These are phyloP conservation scores for Kwoniella mangroviensis DNA, from an alignment of 768 basidiomycete genomes.

Conservation along the genomic window DNA sequence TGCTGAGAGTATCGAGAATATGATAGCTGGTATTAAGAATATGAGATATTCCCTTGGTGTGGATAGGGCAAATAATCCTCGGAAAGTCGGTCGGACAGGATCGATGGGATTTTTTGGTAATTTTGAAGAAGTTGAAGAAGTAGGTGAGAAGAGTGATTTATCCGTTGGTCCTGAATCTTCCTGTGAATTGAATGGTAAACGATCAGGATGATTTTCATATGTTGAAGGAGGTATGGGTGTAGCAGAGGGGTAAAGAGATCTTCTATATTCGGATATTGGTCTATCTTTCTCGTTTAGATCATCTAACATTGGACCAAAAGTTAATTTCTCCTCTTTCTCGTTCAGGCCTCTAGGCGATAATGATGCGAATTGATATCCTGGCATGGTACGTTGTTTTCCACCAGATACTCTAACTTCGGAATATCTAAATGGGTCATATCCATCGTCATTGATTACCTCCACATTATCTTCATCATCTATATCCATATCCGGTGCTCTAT, in stretches of 20 bases:
- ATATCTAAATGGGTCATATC: constrained; percentile 29
- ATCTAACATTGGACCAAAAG: constrained; percentile 31
- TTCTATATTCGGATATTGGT: constrained; percentile 33
- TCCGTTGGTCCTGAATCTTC: neutral
- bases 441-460: constrained; percentile 24
- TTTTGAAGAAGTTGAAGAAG: neutral
- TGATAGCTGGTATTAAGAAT: constrained; percentile 69
- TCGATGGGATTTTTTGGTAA: constrained; percentile 3
- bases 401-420: constrained; percentile 15
- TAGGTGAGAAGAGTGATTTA: neutral
- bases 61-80: constrained; percentile 71
- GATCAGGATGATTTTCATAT: constrained; percentile 38
- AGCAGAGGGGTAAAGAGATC: constrained; percentile 39
- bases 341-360: constrained; percentile 25
- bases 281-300: constrained; percentile 12
- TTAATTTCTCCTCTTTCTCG: constrained; percentile 29
- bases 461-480: neutral
- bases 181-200: neutral
- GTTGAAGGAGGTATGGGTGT: constrained; percentile 37
- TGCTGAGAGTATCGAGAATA: constrained; percentile 69
- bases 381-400: constrained; percentile 35
- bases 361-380: constrained; percentile 36
- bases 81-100: constrained; percentile 62
- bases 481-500: constrained; percentile 12
- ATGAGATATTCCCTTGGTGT: constrained; percentile 65